Conservation (phyloP, 306 rosid genomes). For the Glycine tomentella region DNA sequence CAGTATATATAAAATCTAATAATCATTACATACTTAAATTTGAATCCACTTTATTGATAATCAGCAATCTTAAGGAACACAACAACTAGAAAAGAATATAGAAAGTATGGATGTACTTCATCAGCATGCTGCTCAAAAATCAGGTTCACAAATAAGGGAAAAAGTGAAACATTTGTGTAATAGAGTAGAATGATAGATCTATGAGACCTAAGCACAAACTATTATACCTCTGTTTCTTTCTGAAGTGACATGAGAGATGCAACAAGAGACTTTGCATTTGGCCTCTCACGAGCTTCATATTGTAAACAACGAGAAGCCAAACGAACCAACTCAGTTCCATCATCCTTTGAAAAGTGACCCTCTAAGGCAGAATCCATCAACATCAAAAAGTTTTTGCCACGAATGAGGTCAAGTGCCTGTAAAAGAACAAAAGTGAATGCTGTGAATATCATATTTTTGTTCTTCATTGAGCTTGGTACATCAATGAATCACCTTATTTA, state of each 20-base stretch:
- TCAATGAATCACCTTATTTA: not conserved
- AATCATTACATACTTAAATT: not conserved
- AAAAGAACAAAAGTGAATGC: slow-evolving; percentile 21
- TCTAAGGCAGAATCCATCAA: slow-evolving; percentile 95
- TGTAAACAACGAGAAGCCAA: slow-evolving; percentile 96
- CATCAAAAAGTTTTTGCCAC: slow-evolving; percentile 92
- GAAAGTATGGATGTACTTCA: not conserved
- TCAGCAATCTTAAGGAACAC: not conserved
- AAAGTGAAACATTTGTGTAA: not conserved
- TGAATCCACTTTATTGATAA: not conserved
- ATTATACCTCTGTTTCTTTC: slow-evolving; percentile 88
- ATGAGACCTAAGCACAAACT: not conserved
- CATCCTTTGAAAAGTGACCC: slow-evolving; percentile 95
- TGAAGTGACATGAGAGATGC: slow-evolving; percentile 81
- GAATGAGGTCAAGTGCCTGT: slow-evolving; percentile 94
- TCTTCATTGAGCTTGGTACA: not conserved
- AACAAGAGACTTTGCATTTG: slow-evolving; percentile 90
- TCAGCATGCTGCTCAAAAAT: not conserved
- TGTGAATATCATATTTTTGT: not conserved
- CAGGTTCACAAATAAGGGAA: not conserved
- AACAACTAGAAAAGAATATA: slow-evolving; percentile 1
- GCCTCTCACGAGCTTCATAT: slow-evolving; percentile 97
- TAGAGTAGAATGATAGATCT: not conserved
- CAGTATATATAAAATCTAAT: too few relatives aligned
- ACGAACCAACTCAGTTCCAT: slow-evolving; percentile 93